Percentiles rank a stretch among this genome's conserved stretches.
phyloP scores from a whole-genome alignment of 2,329 filamentous ascomycete species.

The Samsoniella hepiali region DNA sequence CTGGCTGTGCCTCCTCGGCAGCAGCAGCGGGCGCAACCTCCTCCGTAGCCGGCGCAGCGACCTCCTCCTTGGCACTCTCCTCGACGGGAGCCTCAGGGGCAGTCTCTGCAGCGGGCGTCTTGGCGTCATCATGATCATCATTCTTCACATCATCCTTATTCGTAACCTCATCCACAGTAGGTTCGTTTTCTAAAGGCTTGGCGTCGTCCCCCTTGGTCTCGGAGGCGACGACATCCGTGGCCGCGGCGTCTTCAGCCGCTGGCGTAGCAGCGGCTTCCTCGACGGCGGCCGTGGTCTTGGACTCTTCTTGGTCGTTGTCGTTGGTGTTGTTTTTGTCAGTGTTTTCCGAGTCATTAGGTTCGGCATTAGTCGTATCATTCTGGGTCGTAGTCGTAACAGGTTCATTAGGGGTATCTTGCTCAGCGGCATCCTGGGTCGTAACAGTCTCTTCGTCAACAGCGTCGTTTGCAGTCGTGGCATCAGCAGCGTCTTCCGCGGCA shows the following conservation, averaged over 20 bases:
- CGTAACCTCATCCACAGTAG: conserved; percentile 13
- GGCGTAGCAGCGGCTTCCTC: neutral
- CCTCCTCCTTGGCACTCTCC: neutral
- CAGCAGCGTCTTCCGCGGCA: conserved; percentile 8
- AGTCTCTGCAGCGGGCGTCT: neutral
- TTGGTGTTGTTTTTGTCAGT: conserved; percentile 5
- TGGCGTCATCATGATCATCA: neutral
- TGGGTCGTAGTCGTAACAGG: conserved; percentile 19
- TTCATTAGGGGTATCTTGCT: conserved; percentile 19
- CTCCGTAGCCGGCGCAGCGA: neutral
- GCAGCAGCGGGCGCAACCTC: neutral
- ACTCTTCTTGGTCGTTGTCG: neutral
- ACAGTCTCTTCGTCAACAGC: conserved; percentile 11
- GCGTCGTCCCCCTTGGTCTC: conserved; percentile 8
- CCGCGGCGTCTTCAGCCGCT: conserved; percentile 3
- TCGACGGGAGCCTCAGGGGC: neutral
- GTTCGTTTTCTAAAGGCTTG: neutral
- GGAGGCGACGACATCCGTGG: conserved; percentile 2
- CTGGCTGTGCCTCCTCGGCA: neutral
- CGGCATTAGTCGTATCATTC: conserved; percentile 18
- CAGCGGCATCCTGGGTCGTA: conserved; percentile 11
- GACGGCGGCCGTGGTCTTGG: conserved; percentile 4
- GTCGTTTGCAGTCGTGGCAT: neutral
- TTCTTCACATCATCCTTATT: conserved; percentile 4
- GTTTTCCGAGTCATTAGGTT: conserved; percentile 15